Evolutionary conservation across 2,329 filamentous ascomycete species (phyloP).

Genomic region (Calonectria honghensis): DNA sequence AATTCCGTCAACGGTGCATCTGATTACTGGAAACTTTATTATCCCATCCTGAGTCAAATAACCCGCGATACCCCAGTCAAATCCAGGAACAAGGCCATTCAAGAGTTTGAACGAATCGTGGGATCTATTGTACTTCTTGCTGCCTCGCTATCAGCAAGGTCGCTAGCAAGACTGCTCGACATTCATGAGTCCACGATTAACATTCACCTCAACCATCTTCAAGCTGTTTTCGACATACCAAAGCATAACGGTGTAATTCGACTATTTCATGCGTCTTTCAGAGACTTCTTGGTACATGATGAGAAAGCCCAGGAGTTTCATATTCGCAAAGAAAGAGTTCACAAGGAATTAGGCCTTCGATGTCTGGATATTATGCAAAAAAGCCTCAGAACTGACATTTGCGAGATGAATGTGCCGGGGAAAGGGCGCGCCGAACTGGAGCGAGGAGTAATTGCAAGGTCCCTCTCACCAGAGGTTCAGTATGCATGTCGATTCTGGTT

Average conservation of each 20-base stretch:
- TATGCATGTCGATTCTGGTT: conserved; percentile 61
- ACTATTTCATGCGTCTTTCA: conserved; percentile 18
- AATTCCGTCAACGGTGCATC: conserved; percentile 28
- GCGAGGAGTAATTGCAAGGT: background rate
- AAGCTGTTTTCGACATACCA: background rate
- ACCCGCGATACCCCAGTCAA: background rate
- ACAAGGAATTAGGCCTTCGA: background rate
- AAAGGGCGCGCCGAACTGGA: background rate
- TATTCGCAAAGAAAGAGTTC: background rate
- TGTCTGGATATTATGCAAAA: background rate
- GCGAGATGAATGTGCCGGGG: background rate
- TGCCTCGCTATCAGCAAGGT: background rate
- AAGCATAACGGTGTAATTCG: background rate
- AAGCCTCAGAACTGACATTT: conserved; percentile 6
- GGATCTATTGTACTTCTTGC: conserved; percentile 23
- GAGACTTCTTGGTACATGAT: conserved; percentile 10
- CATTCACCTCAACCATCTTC: background rate
- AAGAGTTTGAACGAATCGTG: conserved; percentile 6
- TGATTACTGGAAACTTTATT: conserved; percentile 41
- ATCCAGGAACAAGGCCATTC: background rate
- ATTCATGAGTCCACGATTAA: background rate
- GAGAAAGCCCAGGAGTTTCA: background rate
- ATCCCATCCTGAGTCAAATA: conserved; percentile 8
- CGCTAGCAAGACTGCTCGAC: background rate
- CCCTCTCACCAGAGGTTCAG: conserved; percentile 3